A percentile compares a stretch with the other conserved stretches of the same genome.
These are phyloP conservation scores for Neurospora cerealis DNA, from an alignment of 495 filamentous ascomycete genomes.

Conservation along the genomic window DNA sequence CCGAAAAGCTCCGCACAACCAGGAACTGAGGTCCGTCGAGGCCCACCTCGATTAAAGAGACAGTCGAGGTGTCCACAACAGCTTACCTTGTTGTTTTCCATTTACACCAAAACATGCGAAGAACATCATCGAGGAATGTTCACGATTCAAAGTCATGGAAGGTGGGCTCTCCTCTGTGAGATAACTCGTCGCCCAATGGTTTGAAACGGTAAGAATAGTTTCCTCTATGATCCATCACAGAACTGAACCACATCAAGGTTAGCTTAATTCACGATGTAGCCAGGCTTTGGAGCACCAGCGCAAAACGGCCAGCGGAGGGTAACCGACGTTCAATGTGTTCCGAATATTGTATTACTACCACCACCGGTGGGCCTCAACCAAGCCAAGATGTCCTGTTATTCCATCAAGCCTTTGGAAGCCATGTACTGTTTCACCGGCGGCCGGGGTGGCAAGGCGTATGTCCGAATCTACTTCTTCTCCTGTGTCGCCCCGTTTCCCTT, in stretches of 20 bases:
- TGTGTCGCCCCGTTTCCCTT: conserved; percentile 32
- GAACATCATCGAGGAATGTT: neutral
- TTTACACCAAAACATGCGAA: neutral
- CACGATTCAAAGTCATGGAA: neutral
- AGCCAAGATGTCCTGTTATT: neutral
- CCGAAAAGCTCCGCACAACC: neutral
- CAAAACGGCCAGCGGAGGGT: neutral
- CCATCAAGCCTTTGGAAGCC: neutral
- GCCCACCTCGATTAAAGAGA: neutral
- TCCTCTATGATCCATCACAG: neutral
- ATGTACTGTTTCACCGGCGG: neutral
- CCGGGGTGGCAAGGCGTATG: neutral
- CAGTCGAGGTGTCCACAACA: neutral
- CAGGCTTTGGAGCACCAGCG: neutral
- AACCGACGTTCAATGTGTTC: neutral
- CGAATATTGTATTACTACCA: neutral
- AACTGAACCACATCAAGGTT: neutral
- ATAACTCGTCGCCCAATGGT: neutral
- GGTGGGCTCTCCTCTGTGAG: neutral
- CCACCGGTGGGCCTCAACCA: neutral
- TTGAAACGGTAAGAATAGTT: neutral
- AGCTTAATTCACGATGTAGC: neutral
- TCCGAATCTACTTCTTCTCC: conserved; percentile 6
- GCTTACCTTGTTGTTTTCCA: neutral
- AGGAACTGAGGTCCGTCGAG: neutral